phyloP scores from a whole-genome alignment of 352 stramenopile species.

The Phytopythium sindhum region DNA sequence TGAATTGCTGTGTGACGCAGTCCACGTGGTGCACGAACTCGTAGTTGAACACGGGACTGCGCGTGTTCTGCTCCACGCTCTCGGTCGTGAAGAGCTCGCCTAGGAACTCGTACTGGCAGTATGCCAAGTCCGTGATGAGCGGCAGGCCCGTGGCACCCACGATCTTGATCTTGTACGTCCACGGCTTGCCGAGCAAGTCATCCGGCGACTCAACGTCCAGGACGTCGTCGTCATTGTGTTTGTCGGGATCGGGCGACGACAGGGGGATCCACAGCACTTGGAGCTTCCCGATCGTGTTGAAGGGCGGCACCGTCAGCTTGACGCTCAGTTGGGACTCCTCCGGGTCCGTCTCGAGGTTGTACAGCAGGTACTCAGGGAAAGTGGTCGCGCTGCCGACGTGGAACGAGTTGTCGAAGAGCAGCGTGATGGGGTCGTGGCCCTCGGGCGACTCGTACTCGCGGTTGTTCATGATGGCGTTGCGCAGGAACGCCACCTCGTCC shows the following conservation, averaged over 20 bases:
- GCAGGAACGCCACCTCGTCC: conserved; percentile 87
- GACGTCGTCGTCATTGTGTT: conserved; percentile 61
- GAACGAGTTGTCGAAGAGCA: conserved; percentile 93
- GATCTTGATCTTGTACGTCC: conserved; percentile 89
- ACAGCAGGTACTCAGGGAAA: conserved; percentile 92
- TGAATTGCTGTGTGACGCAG: conserved; percentile 84
- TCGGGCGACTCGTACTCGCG: conserved; percentile 83
- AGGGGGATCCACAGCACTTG: conserved; percentile 89
- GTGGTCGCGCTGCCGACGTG: conserved; percentile 88
- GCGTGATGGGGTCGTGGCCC: conserved; percentile 88
- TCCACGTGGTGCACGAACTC: conserved; percentile 83
- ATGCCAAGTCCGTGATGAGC: conserved; percentile 87
- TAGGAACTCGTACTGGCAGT: conserved; percentile 93
- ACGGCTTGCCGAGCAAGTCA: conserved; percentile 86
- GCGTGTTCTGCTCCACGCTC: conserved; percentile 85
- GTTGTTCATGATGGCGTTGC: conserved; percentile 88
- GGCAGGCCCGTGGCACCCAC: conserved; percentile 79
- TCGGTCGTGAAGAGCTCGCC: conserved; percentile 91
- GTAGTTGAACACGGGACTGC: conserved; percentile 90
- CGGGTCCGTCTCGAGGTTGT: conserved; percentile 90
- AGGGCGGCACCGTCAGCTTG: conserved; percentile 89
- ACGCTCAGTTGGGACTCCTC: conserved; percentile 88
- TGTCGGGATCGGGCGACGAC: conserved; percentile 65
- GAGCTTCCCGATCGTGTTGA: conserved; percentile 92
- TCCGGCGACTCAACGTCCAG: conserved; percentile 70